phyloP scores from a whole-genome alignment of 169 alveolate species.

The Plasmodium gonderi region DNA sequence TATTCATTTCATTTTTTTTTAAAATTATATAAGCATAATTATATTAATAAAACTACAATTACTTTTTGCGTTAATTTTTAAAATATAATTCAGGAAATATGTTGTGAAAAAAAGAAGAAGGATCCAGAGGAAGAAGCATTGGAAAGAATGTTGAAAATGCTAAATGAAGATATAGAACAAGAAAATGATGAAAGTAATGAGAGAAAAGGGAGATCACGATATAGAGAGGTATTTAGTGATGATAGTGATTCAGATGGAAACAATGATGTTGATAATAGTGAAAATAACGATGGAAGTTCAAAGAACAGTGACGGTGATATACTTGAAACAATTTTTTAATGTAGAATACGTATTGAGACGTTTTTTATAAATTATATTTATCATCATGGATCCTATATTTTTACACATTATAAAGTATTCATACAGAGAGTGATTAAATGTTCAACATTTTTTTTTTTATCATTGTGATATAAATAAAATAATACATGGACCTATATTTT shows the following conservation, averaged over 20 bases:
- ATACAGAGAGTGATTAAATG: background rate
- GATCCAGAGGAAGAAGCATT: background rate
- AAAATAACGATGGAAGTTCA: background rate
- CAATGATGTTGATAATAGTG: background rate
- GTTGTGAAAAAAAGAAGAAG: background rate
- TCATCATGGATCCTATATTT: background rate
- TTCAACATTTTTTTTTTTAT: background rate
- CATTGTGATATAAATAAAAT: background rate
- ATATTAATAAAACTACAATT: background rate
- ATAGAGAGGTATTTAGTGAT: background rate
- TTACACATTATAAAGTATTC: background rate
- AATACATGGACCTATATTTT: background rate
- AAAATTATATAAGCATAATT: background rate
- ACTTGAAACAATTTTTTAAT: no score
- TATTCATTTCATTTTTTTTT: background rate
- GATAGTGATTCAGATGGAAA: background rate
- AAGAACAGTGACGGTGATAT: background rate
- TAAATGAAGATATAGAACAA: background rate
- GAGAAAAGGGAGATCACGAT: background rate
- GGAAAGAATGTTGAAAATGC: background rate
- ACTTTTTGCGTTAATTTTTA: background rate
- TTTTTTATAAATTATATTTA: background rate
- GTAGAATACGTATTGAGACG: background rate
- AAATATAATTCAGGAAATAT: background rate
- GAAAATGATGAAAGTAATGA: background rate